phyloP scores from a whole-genome alignment of 306 rosid genomes.

The Citrullus colocynthis region DNA sequence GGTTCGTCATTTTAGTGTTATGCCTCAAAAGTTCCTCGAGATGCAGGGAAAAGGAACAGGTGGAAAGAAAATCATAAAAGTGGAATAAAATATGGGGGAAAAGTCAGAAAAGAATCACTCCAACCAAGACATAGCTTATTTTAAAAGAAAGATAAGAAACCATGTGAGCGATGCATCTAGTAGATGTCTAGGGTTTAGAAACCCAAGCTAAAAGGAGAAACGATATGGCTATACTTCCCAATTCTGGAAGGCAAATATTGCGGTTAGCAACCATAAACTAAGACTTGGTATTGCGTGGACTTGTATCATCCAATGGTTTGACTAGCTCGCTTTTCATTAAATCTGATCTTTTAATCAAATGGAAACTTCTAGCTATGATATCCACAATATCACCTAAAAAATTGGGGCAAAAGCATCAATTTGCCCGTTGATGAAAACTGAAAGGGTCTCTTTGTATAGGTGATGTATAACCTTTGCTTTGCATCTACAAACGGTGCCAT shows the following conservation, averaged over 20 bases:
- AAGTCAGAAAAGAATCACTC: constrained; percentile 22
- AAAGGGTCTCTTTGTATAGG: too few species aligned
- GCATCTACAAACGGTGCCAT: too few species aligned
- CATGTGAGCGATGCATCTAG: constrained; percentile 56
- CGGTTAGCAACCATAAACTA: constrained; percentile 6
- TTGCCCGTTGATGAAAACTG: too few species aligned
- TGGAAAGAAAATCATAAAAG: background rate
- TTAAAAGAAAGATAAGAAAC: constrained; percentile 18
- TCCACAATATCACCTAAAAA: background rate
- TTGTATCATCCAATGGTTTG: constrained; percentile 37
- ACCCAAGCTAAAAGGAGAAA: constrained; percentile 15
- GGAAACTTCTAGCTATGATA: constrained; percentile 1
- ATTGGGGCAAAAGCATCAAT: background rate
- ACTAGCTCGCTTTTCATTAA: constrained; percentile 30
- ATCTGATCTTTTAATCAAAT: constrained; percentile 13
- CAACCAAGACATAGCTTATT: constrained; percentile 38
- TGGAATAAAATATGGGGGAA: background rate
- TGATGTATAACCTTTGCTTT: too few species aligned
- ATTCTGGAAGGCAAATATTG: constrained; percentile 32
- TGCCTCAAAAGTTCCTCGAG: constrained; percentile 31
- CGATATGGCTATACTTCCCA: constrained; percentile 15
- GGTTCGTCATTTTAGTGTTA: constrained; percentile 12
- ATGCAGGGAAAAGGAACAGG: constrained; percentile 31
- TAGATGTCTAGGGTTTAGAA: constrained; percentile 41
- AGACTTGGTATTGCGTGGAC: constrained; percentile 25